phyloP scores from a whole-genome alignment of 345 rosid species.

The Euphorbia lathyris region DNA sequence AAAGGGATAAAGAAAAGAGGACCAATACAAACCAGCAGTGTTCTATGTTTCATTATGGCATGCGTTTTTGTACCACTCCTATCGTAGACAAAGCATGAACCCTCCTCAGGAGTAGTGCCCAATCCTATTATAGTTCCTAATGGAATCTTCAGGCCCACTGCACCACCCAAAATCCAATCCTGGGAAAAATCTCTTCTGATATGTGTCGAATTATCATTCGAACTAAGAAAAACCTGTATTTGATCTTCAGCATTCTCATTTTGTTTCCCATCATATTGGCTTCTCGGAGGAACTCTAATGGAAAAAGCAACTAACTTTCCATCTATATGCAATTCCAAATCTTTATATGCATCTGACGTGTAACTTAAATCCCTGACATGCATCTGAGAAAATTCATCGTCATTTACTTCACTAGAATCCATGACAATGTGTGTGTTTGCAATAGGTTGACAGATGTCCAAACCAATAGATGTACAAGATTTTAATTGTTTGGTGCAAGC shows the following conservation, averaged over 20 bases:
- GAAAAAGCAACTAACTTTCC: constrained; percentile 82
- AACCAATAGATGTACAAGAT: constrained; percentile 31
- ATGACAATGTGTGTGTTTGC: constrained; percentile 29
- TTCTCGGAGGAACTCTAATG: constrained; percentile 64
- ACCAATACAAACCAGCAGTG: constrained; percentile 71
- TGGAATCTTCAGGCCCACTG: constrained; percentile 42
- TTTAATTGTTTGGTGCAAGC: constrained; percentile 39
- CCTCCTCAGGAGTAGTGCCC: constrained; percentile 72
- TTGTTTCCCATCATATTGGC: constrained; percentile 27
- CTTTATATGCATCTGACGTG: constrained; percentile 72
- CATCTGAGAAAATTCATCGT: constrained; percentile 29
- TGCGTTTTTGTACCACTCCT: constrained; percentile 75
- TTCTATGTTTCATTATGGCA: constrained; percentile 83
- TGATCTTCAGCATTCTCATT: constrained; percentile 53
- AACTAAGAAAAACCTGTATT: constrained; percentile 69
- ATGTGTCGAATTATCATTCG: constrained; percentile 31
- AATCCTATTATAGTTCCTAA: constrained; percentile 73
- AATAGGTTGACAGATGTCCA: constrained; percentile 20
- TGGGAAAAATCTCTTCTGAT: constrained; percentile 14
- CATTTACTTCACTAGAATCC: constrained; percentile 24
- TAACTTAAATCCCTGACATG: constrained; percentile 25
- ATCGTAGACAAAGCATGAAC: constrained; percentile 74
- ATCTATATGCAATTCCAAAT: constrained; percentile 69
- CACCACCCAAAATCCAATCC: constrained; percentile 24
- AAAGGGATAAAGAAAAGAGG: constrained; percentile 20